Evolutionary conservation across 306 rosid species (phyloP), one percentile per base, ranked within the genome.

Genomic region (Mimosa bimucronata): DNA sequence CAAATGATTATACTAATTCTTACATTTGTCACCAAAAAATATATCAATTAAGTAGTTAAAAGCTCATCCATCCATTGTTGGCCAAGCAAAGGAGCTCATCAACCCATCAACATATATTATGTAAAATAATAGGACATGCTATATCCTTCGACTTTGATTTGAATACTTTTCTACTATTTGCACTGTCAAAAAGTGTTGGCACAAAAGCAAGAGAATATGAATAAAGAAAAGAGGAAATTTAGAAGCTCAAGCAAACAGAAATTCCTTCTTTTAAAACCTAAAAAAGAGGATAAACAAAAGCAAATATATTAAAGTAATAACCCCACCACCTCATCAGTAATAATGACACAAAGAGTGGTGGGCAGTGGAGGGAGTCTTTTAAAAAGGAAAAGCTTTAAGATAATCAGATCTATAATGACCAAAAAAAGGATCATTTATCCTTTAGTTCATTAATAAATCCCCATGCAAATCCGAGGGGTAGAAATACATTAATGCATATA

Each of bases 241-340:
- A 80, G 84, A 82, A 85, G 75, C 86, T 76, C 70, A 86, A 86
- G 90, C 85, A 86, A 86, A 85, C 87, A 79, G 83, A 87, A 87
- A 89, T 89, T 88, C 85, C 89, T 74, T 88, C 81, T 83, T 74
- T 85, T 77, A 45, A 87, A 66, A 85, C 88, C 88, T 81, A 78
- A 83, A 82, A 87, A 77, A 72, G 25, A 8, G 74, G 66, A 77
- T 69, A 78, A 79, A 89, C 83, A 85, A 89, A 41, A 84, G 85
- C 64, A 40, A 50, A 77, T 80, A 78, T 78, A 73, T 82, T 55
- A 86, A 84, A 82, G 90, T 80, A 61, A 61, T 28, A 82, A 73
- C 55, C 88, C 94, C 88, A 87, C 84, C 87, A 88, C 84, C 87
- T 86, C 80, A 82, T 85, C 72, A 69, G 92, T 86, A 91, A 91